Evolutionary conservation across 2,329 filamentous ascomycete species (phyloP), one percentile per base, ranked within the genome.

Genomic region (Neofusicoccum sp.): DNA sequence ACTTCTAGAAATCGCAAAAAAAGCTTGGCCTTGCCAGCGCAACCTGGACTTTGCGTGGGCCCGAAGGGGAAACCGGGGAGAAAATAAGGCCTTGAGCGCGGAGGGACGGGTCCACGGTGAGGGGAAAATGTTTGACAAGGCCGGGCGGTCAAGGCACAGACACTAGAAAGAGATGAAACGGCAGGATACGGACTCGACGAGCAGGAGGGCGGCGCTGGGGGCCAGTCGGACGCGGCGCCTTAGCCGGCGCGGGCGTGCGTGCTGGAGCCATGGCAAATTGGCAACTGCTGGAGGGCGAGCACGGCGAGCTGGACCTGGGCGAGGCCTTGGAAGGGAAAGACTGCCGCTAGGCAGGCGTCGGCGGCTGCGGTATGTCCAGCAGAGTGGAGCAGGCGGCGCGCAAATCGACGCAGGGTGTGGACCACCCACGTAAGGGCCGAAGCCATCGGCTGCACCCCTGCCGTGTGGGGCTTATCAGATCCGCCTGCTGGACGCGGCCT

Each of bases 391-490:
- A 30, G 28, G 8, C 6, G 48, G 34, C 14, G 51, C 24, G 38
- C 49, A 28, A 24, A 28, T 28, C 12, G 24, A 20, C 28, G 28
- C 44, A 16, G 45, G 30, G 11, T 28, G 31, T 34, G 30, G 51
- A 43, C 36, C 51, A 43, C 28, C 26, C 51, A 56, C 51, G 51
- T 43, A 56, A 56, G 51, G 24, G 14, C 51, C 38, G 38, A 31
- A 36, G 51, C 51, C 38, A 43, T 41, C n/a, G 28, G 38, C 26
- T 31, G 16, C 3, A 33, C 11, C 26, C 36, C 38, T 43, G 51
- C 51, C 30, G 41, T 60, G 58, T 54, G 58, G 58, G 58, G 58
- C 58, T 53, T 60, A 60, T 60, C 58, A 41, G 58, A 60, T 60
- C 58, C 58, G 58, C 58, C 56, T 16, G 45, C 36, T 40, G 20